Evolutionary conservation across 495 filamentous ascomycete species (phyloP).

Genomic region (Penicillium psychrofluorescens): DNA sequence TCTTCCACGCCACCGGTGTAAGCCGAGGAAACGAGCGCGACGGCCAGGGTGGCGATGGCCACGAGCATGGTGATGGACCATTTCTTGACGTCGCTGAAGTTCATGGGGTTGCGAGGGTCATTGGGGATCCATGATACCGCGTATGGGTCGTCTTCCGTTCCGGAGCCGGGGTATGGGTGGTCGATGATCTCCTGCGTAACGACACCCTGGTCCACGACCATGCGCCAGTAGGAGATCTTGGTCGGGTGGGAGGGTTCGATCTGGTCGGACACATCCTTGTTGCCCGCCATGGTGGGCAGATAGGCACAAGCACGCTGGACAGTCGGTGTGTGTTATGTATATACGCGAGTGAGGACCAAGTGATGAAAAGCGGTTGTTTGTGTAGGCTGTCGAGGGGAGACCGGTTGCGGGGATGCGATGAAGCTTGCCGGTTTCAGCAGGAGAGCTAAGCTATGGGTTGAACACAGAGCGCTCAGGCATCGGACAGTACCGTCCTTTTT

Average conservation of each 20-base stretch:
- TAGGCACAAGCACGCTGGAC: not conserved
- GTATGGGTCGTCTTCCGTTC: slow-evolving; percentile 69
- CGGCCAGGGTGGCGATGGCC: slow-evolving; percentile 62
- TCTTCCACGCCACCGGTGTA: slow-evolving; percentile 65
- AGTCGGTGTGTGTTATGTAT: too few species aligned
- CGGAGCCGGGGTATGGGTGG: slow-evolving; percentile 57
- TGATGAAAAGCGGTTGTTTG: too few species aligned
- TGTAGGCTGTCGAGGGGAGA: too few species aligned
- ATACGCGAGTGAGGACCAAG: too few species aligned
- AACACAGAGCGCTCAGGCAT: too few species aligned
- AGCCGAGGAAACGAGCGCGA: slow-evolving; percentile 71
- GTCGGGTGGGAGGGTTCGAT: slow-evolving; percentile 24
- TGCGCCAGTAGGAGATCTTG: slow-evolving; percentile 36
- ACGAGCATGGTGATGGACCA: slow-evolving; percentile 62
- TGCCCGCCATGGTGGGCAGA: slow-evolving; percentile 23
- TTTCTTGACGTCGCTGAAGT: slow-evolving; percentile 53
- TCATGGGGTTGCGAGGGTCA: slow-evolving; percentile 67
- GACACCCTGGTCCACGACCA: slow-evolving; percentile 46
- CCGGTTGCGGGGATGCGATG: too few species aligned
- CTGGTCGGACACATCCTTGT: slow-evolving; percentile 15
- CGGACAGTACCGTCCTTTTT: too few species aligned
- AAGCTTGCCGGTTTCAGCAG: too few species aligned
- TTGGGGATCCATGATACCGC: slow-evolving; percentile 65
- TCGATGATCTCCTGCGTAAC: slow-evolving; percentile 51
- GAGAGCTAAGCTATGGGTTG: too few species aligned